Conservation (phyloP, 2,329 filamentous ascomycete species). For the Immersiporthe knoxdaviesiana region DNA sequence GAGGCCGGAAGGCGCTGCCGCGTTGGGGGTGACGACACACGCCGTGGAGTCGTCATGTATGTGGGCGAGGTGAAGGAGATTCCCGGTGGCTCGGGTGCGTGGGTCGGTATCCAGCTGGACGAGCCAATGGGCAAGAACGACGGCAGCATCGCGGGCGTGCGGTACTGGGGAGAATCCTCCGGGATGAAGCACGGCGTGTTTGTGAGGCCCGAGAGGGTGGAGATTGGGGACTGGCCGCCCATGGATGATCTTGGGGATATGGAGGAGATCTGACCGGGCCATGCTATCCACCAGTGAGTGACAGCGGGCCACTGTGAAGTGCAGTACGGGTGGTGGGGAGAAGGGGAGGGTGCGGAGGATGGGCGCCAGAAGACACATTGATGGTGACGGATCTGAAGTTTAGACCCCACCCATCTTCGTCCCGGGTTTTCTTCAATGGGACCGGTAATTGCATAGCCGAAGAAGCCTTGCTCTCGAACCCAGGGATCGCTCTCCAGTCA, state of each 20-base stretch:
- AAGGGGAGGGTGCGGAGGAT: background rate
- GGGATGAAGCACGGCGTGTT: conserved; percentile 75
- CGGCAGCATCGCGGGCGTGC: conserved; percentile 62
- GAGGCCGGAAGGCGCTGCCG: conserved; percentile 65
- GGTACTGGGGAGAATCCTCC: conserved; percentile 72
- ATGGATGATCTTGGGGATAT: conserved; percentile 77
- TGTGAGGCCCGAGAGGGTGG: conserved; percentile 76
- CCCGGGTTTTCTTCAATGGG: conserved; percentile 6
- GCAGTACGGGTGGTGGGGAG: background rate
- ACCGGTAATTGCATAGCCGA: conserved; percentile 12
- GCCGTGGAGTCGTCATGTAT: conserved; percentile 71
- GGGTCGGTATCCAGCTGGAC: conserved; percentile 77
- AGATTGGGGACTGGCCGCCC: conserved; percentile 72
- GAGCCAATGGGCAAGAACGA: conserved; percentile 86
- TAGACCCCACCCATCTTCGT: conserved; percentile 1
- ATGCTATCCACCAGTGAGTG: background rate
- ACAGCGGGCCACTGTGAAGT: background rate
- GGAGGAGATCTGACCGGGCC: conserved; percentile 67
- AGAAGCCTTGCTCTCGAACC: conserved; percentile 4
- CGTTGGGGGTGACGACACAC: conserved; percentile 67
- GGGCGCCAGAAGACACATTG: background rate
- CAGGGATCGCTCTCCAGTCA: background rate
- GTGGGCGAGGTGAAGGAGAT: conserved; percentile 77
- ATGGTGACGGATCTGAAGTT: background rate
- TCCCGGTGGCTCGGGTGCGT: conserved; percentile 63